Evolutionary conservation across 2,329 filamentous ascomycete genomes (phyloP), one percentile per base, ranked within the genome.

Genomic region (Amesomyces nigricolor): DNA sequence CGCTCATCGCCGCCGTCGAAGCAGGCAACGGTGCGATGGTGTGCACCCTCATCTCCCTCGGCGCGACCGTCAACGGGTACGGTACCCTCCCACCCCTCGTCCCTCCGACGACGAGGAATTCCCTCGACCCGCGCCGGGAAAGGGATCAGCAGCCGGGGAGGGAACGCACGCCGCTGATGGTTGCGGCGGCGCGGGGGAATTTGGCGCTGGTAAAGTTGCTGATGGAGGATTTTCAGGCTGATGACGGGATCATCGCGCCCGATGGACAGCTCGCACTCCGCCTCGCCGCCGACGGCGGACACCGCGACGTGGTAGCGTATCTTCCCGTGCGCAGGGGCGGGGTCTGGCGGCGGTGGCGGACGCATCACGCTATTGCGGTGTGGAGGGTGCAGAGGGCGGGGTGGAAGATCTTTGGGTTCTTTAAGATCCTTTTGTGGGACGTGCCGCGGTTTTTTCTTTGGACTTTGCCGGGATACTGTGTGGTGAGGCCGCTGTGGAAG

Each of bases 251-350:
- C 5, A 65, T 78, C 8, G 74, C 75, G 0, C 72, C 73, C 4
- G 74, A 77, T 51, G 76, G 75, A 0, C 70, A 75, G 49, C 67
- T 72, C 1, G 75, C 76, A 0, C 63, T 78, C 13, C 71, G 75
- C 1, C 68, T 79, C 0, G 76, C 76, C 0, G 73, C 73, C 0
- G 56, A 61, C 1, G 68, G 67, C 17, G 67, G 70, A 0, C 75
- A 78, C 52, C 63, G 69, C 14, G 75, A 77, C 7, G 65, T 78
- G 3, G 75, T 78, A 4, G 64, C 64, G 1, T 74, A 72, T 45
- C 67, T 79, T 1, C 76, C 75, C 0, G 42, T 60, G 0, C 64
- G 73, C 0, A 64, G 75, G 0, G 69, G 63, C 2, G 75, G 74
- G 4, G 70, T 68, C 2, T 72, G 69, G 66, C 57, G 62, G 17